Base-by-base conservation (phyloP, 768 basidiomycete genomes). In the Strobilomyces echinocephalus region DNA sequence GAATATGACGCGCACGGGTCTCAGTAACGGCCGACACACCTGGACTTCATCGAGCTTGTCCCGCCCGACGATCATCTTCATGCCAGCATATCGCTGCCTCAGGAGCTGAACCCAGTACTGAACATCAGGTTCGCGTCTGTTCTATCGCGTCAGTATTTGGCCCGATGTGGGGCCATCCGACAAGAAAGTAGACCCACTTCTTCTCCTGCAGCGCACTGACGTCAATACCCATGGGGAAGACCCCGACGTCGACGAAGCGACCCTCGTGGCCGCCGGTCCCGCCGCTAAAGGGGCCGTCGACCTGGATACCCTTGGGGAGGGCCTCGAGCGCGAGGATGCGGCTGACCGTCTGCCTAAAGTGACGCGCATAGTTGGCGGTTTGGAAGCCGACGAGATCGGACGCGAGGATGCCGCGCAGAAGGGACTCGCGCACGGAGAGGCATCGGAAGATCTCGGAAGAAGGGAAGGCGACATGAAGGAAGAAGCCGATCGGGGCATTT, bases 381-480 rank as follows among this genome's bases (percentile, higher is more conserved):
- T 94, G 92, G 79, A 97, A 97, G 3, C 91, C 92, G 31, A 97
- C 84, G 41, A 95, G 80, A 72, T 97, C 92, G 26, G 95, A 91
- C 14, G 82, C 93, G n/a, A 98, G 87, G 65, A 99, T 76, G 16
- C 95, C 95, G 33, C 83, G 79, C 24, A 98, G 76, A 21, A 97
- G 79, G 21, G 86, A 79, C 58, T 85, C 79, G 47, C 88, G 79
- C 4, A 89, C 83, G 4, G 87, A 85, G 30, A 97, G 76, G 69
- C 93, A 95, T 8, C 95, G 79, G 79, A 97, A 97, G 60, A 97
- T 95, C 71, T 98, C 95, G 26, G 90, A 92, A 39, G 85, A 88
- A 4, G 95, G 95, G 74, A 97, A 97, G 3, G 95, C 91, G 52
- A 95, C 93, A 67, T 97, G 95, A 72, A 97, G 82, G 79, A 98